Base-by-base conservation (phyloP, 2,329 filamentous ascomycete species). In the Penicillium verrucosum region DNA sequence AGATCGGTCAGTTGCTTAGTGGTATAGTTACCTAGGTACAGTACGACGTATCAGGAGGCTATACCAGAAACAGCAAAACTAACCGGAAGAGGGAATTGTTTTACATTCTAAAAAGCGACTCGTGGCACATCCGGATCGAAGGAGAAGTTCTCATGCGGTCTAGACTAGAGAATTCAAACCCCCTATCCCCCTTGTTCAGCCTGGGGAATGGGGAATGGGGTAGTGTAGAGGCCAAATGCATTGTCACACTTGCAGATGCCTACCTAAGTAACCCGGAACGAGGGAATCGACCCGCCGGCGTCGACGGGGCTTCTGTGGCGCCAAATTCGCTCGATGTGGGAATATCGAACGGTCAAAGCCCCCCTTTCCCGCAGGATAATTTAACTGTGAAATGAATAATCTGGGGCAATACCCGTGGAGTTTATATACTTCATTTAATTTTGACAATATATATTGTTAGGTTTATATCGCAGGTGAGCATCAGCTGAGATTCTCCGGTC, bases 251-350 rank as follows among this genome's bases (percentile, higher is more conserved):
- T 45, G 38, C 41, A 42, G 32, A 42, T 44, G 34, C n/a, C 50
- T 18, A 18, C 18, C 18, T 18, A 18, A 2, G 18, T 38, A 42
- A 25, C 32, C 41, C 47, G 40, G 36, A 52, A 52, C 41, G 29
- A 52, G 54, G 42, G 29, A 41, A 56, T 56, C 54, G 54, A 56
- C 54, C 54, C 48, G 54, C 48, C 54, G 54, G 44, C 55, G 55
- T 48, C 51, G 49, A 54, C 36, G 55, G 51, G 44, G 43, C 44
- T 54, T 25, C 30, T 46, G 55, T 57, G 55, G 55, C 55, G 55
- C 42, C 40, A 41, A 52, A 37, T 47, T n/a, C 18, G n/a, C n/a
- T n/a, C n/a, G n/a, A n/a, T n/a, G n/a, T n/a, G 41, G 47, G 34
- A 51, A 34, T 21, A 34, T 42, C 18, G 8, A 25, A 32, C 18